These are phyloP conservation scores for Phytophthora pseudosyringae DNA, from an alignment of 352 stramenopile genomes.

Conservation along the genomic window DNA sequence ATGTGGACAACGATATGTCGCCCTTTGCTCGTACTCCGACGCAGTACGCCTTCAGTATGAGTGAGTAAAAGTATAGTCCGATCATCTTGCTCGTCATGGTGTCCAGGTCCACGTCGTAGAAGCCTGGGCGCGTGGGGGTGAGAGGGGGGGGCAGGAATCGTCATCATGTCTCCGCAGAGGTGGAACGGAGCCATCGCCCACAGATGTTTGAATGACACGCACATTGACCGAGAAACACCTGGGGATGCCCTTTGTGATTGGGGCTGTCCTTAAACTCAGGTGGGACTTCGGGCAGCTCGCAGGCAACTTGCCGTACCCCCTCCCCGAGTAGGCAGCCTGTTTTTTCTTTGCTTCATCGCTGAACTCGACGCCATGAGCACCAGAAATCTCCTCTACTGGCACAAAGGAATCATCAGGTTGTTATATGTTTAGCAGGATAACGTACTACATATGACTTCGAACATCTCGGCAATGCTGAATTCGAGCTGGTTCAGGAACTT, in stretches of 20 bases:
- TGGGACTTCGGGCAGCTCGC: slow-evolving; percentile 99
- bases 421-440: slow-evolving; percentile 46
- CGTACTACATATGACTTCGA: slow-evolving; percentile 96
- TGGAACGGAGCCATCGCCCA: slow-evolving; percentile 96
- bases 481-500: slow-evolving; percentile 96
- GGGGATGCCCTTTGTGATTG: slow-evolving; percentile 93
- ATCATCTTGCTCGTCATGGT: slow-evolving; percentile 95
- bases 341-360: slow-evolving; percentile 94
- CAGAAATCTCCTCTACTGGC: slow-evolving; percentile 95
- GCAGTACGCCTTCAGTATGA: background rate
- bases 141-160: slow-evolving; percentile 97
- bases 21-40: slow-evolving; percentile 31
- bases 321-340: slow-evolving; percentile 90
- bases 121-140: slow-evolving; percentile 98
- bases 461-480: slow-evolving; percentile 94
- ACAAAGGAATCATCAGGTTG: slow-evolving; percentile 8
- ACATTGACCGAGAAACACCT: slow-evolving; percentile 95
- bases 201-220: slow-evolving; percentile 94
- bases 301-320: slow-evolving; percentile 76
- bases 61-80: slow-evolving; percentile 95
- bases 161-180: slow-evolving; percentile 98
- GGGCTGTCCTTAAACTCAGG: slow-evolving; percentile 97
- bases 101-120: slow-evolving; percentile 99
- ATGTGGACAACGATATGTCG: slow-evolving; percentile 18
- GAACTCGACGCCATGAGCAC: slow-evolving; percentile 95